Percentiles rank a stretch among this genome's conserved stretches.
These are phyloP conservation scores for Apodospora peruviana DNA, from an alignment of 495 filamentous ascomycete species.

Conservation along the genomic window DNA sequence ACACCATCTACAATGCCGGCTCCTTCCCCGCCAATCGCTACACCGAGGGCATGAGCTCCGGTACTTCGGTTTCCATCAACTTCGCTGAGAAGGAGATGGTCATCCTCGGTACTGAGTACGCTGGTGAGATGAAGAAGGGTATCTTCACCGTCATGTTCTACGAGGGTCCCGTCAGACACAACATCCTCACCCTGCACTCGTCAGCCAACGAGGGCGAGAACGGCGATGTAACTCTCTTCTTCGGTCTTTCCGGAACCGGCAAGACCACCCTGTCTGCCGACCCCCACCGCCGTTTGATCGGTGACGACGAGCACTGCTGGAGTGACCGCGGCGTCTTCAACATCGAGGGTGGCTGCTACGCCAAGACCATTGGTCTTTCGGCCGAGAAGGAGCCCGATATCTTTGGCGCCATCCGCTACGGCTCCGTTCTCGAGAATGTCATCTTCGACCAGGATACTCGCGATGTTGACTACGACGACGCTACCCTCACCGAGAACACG, in stretches of 20 bases:
- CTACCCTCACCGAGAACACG: conserved; percentile 95
- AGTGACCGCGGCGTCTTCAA: conserved; percentile 96
- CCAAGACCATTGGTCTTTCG: conserved; percentile 96
- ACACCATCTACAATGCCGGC: conserved; percentile 99
- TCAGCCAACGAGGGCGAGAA: conserved; percentile 91
- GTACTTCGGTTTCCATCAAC: conserved; percentile 66
- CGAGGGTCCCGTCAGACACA: conserved; percentile 99
- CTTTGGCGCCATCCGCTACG: conserved; percentile 92
- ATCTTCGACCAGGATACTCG: conserved; percentile 91
- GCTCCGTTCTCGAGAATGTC: conserved; percentile 96
- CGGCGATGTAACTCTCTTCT: conserved; percentile 97
- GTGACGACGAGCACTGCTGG: conserved; percentile 99
- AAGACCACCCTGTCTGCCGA: conserved; percentile 98
- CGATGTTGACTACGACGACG: conserved; percentile 90
- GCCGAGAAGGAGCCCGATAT: conserved; percentile 99
- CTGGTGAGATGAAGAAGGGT: conserved; percentile 99
- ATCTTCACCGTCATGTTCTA: conserved; percentile 99
- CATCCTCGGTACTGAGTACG: conserved; percentile 97
- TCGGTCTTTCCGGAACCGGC: conserved; percentile 95
- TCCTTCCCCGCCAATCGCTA: conserved; percentile 98
- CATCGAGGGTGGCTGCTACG: conserved; percentile 99
- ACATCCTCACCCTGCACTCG: conserved; percentile 95
- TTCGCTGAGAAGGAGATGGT: conserved; percentile 85
- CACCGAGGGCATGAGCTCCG: conserved; percentile 98
- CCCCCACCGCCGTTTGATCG: conserved; percentile 91